Percentiles rank a stretch among this genome's conserved stretches.
phyloP scores from a whole-genome alignment of 2,329 filamentous ascomycete species.

The Chaetomium sp. region DNA sequence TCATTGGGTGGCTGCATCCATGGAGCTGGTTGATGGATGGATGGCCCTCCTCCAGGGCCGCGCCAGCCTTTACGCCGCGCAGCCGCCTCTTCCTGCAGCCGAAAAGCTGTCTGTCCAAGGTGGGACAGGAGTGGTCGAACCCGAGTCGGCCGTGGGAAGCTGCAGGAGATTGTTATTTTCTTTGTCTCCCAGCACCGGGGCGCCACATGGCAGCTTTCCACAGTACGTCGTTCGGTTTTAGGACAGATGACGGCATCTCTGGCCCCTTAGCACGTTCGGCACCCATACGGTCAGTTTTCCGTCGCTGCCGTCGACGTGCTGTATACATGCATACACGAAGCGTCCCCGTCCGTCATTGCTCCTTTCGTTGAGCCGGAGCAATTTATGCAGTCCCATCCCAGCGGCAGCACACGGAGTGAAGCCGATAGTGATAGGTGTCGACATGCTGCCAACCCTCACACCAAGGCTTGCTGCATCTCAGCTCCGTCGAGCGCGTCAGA shows the following conservation, averaged over 20 bases:
- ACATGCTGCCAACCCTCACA: constrained; percentile 15
- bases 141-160: constrained; percentile 16
- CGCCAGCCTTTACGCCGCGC: constrained; percentile 14
- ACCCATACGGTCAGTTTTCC: background rate
- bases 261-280: background rate
- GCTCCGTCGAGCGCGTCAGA: background rate
- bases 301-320: too few species aligned
- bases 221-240: constrained; percentile 9
- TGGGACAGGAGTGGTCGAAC: constrained; percentile 18
- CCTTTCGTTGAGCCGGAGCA: constrained; percentile 11
- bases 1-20: constrained; percentile 16
- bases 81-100: constrained; percentile 19
- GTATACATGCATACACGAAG: constrained; percentile 4
- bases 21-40: constrained; percentile 6
- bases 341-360: constrained; percentile 7
- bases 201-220: constrained; percentile 29
- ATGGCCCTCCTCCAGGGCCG: background rate
- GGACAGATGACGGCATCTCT: constrained; percentile 14
- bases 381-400: constrained; percentile 6
- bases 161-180: constrained; percentile 5
- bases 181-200: background rate
- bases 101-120: constrained; percentile 21
- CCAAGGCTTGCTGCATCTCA: constrained; percentile 5
- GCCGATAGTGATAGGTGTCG: constrained; percentile 18
- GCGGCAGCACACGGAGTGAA: constrained; percentile 6